Percentiles rank a stretch among this genome's conserved stretches.
These are phyloP conservation scores for Globisporangium irregulare DNA, from an alignment of 352 stramenopile genomes.

Conservation along the genomic window DNA sequence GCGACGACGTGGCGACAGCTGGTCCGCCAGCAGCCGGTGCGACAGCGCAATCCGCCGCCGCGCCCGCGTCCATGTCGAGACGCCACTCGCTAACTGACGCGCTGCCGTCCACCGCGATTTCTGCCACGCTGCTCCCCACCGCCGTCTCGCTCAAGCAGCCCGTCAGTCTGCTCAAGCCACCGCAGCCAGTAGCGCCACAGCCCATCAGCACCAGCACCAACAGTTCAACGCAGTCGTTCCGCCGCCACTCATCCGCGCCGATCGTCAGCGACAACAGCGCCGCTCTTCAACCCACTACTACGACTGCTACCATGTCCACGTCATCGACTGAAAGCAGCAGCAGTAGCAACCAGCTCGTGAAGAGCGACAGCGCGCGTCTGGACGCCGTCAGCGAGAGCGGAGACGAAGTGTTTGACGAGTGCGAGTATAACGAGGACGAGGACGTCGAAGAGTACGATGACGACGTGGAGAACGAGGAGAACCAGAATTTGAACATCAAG, in stretches of 20 bases:
- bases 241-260: constrained; percentile 7
- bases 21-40: background rate
- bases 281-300: background rate
- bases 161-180: background rate
- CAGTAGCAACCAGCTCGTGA: constrained; percentile 1
- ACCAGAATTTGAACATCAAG: constrained; percentile 2
- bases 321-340: background rate
- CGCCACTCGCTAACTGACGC: constrained; percentile 5
- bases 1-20: constrained; percentile 4
- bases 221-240: constrained; percentile 2
- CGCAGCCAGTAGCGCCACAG: background rate
- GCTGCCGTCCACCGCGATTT: constrained; percentile 3
- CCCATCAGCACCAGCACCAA: background rate
- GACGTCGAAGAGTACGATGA: background rate
- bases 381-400: background rate
- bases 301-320: background rate
- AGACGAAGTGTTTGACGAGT: constrained; percentile 16
- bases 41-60: background rate
- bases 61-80: background rate
- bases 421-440: constrained; percentile 7
- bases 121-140: background rate
- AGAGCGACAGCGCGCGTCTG: background rate
- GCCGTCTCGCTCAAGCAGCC: background rate
- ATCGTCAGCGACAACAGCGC: background rate
- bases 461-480: constrained; percentile 14